Base-by-base conservation (phyloP, 495 filamentous ascomycete species). In the Chaetomium tenue region DNA sequence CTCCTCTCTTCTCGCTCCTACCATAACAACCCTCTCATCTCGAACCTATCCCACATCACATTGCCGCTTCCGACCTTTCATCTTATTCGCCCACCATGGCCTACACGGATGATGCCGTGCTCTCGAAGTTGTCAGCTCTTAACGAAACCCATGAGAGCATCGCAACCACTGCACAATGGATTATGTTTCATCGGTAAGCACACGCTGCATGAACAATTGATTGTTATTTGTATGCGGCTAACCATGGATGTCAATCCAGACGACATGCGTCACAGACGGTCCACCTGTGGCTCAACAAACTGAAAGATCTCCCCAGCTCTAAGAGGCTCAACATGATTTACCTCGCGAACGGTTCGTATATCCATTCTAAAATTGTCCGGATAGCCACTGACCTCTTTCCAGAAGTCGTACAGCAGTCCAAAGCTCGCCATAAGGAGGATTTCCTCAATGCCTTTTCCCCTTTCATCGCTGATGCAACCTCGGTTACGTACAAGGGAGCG, bases 71-170 rank as follows among this genome's bases (percentile, higher is more conserved):
- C 51, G 44, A 22, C 2, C 26, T 40, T 33, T 40, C 33, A 9
- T 42, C 23, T 15, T 44, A 11, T 39, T 37, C 58, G 13, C 47
- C 40, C 59, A 59, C 52, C 60, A 98, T 98, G 94, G 86, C 94
- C 28, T 98, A 96, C 77, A 93, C 88, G 58, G 91, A 96, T 75
- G 94, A 99, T 78, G 88, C 91, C 37, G 91, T 98, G 23, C 85
- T 89, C 68, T 90, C 94, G 55, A 97, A 97, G 83, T 88, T 99
- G 30, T 94, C 92, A 30, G 88, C 91, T 46, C 84, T 99, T 53
- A 96, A 96, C 78, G 94, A 98, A 79, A 92, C 90, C 15, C 92
- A 98, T 73, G 94, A 98, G 68, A 91, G 90, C 78, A 96, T 98
- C 70, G 91, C 95, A 53, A 90, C 91, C 54, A 92, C 95, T 57